Evolutionary conservation across 345 rosid genomes (phyloP), one percentile per base, ranked within the genome.

Genomic region (Carallia brachiata): DNA sequence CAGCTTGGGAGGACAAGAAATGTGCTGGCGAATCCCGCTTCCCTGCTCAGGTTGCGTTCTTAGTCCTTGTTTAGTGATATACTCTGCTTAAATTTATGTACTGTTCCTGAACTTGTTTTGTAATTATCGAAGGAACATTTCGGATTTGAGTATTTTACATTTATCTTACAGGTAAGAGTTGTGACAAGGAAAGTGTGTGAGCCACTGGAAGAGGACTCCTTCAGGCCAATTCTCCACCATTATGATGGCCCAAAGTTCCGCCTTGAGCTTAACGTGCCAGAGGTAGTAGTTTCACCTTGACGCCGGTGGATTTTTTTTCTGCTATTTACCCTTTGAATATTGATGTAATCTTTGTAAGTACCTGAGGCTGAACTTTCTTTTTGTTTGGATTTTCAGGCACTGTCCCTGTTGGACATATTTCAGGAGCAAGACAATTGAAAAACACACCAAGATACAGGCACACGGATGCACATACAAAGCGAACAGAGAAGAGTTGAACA

Each of bases 231-330:
- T 74, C 94, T 96, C 36, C 96, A 92, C 72, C 99, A 96, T 74
- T 96, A 96, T 44, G 99, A 96, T 60, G 99, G 99, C 63, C 99
- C 99, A 30, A 96, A 96, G 76, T 96, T 96, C 84, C 90, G 99
- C 32, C 97, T 96, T 4, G 97, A 96, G 34, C 94, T 96, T 47
- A 92, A 73, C 69, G 73, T 96, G 34, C 98, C 99, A 1, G 99
- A 96, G 99, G 98, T 91, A 82, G 64, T 16, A 1, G 5, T 2
- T 61, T 12, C 18, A 27, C n/a, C 15, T 5, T 18, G 17, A 56
- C 34, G 32, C 12, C 2, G 10, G 12, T 58, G 23, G 28, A 52
- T 50, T 27, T 6, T 0, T 1, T 18, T 19, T n/a, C 48, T 13
- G 19, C 7, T 23, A 8, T n/a, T 17, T 47, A 18, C 7, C 30